Conservation (phyloP, 306 rosid species). For the Pachyrhizus erosus region DNA sequence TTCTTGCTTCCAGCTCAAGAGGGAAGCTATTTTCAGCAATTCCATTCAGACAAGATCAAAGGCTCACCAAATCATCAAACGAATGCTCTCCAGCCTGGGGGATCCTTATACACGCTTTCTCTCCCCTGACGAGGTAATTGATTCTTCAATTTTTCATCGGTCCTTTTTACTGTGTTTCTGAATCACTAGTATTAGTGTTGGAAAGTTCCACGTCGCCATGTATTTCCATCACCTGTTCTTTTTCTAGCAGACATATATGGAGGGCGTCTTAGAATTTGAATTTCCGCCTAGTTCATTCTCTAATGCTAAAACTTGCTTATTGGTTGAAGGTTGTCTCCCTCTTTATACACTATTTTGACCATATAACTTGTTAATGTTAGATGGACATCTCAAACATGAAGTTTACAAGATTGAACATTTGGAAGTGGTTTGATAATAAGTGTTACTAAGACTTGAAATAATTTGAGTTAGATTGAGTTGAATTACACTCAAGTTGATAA, state of each 20-base stretch:
- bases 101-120: constrained; percentile 97
- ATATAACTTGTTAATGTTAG: no score
- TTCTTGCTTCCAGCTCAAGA: constrained; percentile 63
- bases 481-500: no score
- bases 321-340: no score
- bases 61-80: constrained; percentile 83
- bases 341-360: no score
- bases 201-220: no score
- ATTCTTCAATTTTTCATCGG: constrained; percentile 1
- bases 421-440: background rate
- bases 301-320: no score
- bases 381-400: no score
- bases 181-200: background rate
- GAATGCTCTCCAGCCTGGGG: constrained; percentile 88
- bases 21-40: constrained; percentile 67
- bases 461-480: no score
- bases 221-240: background rate
- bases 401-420: background rate
- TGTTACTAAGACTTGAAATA: no score
- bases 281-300: no score
- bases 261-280: no score
- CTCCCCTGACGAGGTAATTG: constrained; percentile 77
- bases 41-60: constrained; percentile 79
- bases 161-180: background rate
- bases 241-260: no score